phyloP scores from a whole-genome alignment of 768 basidiomycete species.

The Tylopilus subfusipes region DNA sequence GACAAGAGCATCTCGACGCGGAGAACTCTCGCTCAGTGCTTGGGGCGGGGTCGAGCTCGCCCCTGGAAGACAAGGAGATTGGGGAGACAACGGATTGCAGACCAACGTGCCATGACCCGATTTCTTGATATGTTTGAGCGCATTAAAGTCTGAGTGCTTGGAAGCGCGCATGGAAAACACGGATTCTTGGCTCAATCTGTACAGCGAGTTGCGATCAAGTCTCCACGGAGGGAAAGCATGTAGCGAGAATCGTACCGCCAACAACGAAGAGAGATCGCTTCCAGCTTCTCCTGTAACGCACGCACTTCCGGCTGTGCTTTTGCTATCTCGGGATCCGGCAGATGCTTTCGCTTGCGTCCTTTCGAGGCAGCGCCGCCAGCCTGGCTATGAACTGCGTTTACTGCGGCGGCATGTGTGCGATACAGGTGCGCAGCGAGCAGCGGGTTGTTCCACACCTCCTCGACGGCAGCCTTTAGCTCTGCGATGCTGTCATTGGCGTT shows the following conservation, averaged over 20 bases:
- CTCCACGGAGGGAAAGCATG: neutral
- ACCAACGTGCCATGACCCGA: constrained; percentile 34
- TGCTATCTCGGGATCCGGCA: constrained; percentile 14
- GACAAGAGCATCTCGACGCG: constrained; percentile 44
- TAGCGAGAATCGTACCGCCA: constrained; percentile 50
- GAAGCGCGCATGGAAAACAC: constrained; percentile 61
- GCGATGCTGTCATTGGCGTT: constrained; percentile 43
- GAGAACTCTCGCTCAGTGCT: neutral
- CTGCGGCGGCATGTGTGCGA: constrained; percentile 48
- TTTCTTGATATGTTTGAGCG: constrained; percentile 34
- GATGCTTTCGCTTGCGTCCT: constrained; percentile 37
- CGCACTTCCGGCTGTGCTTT: constrained; percentile 45
- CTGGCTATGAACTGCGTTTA: constrained; percentile 36
- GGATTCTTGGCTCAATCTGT: constrained; percentile 53
- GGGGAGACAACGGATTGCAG: neutral
- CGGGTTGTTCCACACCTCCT: constrained; percentile 52
- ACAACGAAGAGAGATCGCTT: constrained; percentile 48
- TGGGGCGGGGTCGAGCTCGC: neutral
- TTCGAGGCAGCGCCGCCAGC: constrained; percentile 28
- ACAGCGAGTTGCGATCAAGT: constrained; percentile 1
- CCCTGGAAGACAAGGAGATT: neutral
- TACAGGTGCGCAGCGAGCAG: constrained; percentile 53
- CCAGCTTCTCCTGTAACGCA: constrained; percentile 49
- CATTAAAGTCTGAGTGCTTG: constrained; percentile 66
- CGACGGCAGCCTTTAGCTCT: constrained; percentile 45